phyloP scores from a whole-genome alignment of 176 grass and related monocot species.

The Thinopyrum elongatum region DNA sequence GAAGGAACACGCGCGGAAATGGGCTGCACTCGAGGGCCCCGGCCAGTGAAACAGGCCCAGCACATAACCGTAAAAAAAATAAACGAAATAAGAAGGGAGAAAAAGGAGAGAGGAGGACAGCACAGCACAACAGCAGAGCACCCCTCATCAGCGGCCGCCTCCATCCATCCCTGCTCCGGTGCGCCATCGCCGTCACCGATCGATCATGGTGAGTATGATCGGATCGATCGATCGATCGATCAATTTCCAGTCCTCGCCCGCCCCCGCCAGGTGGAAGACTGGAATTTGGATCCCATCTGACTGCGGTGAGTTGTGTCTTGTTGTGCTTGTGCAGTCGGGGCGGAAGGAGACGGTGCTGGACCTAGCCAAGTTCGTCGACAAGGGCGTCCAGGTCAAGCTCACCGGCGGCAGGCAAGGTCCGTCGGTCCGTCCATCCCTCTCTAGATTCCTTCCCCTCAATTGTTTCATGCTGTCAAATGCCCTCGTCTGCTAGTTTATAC shows the following conservation, averaged over 20 bases:
- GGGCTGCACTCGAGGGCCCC: neutral
- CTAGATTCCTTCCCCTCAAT: neutral
- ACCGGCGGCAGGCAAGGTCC: slow-evolving; percentile 89
- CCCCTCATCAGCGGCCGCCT: neutral
- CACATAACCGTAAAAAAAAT: neutral
- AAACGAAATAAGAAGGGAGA: neutral
- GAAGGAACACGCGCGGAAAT: neutral
- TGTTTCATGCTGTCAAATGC: neutral
- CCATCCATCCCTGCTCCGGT: neutral
- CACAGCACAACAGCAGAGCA: neutral
- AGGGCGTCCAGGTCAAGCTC: slow-evolving; percentile 93
- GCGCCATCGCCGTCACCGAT: neutral
- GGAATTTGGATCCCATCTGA: neutral
- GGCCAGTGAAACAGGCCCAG: neutral
- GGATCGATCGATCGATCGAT: neutral
- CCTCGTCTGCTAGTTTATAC: neutral
- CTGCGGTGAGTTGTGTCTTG: neutral
- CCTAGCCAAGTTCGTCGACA: slow-evolving; percentile 94
- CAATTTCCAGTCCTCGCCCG: neutral
- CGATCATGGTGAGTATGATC: slow-evolving; percentile 9
- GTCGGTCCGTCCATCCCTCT: neutral
- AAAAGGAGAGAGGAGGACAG: neutral
- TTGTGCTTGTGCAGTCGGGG: slow-evolving; percentile 55
- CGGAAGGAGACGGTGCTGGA: slow-evolving; percentile 93
- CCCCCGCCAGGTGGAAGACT: neutral